Evolutionary conservation across 1,284 basidiomycete species (phyloP).

Genomic region (Neonothopanus nambi): DNA sequence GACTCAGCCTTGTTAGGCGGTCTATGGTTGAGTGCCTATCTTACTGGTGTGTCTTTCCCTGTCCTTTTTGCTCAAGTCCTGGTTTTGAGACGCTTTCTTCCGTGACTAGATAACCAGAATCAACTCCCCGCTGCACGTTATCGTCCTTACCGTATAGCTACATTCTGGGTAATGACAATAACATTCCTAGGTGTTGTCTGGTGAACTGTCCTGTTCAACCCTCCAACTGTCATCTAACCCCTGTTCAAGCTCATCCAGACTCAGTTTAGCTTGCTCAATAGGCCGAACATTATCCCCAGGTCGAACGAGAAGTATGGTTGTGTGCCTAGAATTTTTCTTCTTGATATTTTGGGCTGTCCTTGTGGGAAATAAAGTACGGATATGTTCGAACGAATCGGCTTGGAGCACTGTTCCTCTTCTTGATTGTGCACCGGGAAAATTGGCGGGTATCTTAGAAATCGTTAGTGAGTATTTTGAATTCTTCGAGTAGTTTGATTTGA

Average conservation of each 20-base stretch:
- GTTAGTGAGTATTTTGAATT: background rate
- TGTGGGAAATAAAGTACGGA: background rate
- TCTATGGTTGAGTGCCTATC: conserved; percentile 8
- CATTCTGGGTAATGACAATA: background rate
- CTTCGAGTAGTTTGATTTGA: background rate
- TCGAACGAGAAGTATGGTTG: background rate
- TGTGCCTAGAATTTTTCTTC: background rate
- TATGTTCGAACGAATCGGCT: background rate
- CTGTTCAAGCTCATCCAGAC: background rate
- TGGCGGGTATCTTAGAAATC: background rate
- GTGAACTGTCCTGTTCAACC: background rate
- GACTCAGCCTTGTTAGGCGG: conserved; percentile 8
- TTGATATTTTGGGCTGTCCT: background rate
- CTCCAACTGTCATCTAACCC: background rate
- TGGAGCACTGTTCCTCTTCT: background rate
- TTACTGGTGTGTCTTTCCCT: background rate
- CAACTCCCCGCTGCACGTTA: background rate
- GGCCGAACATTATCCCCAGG: background rate
- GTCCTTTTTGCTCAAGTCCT: background rate
- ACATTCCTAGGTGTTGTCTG: background rate
- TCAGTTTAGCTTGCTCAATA: background rate
- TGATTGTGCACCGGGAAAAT: background rate
- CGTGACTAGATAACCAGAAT: background rate
- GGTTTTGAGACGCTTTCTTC: too few species aligned
- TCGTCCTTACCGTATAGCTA: background rate